A percentile compares a stretch with the other conserved stretches of the same genome.
Conservation (phyloP, 1,284 basidiomycete species). For the Ganoderma lucidum region DNA sequence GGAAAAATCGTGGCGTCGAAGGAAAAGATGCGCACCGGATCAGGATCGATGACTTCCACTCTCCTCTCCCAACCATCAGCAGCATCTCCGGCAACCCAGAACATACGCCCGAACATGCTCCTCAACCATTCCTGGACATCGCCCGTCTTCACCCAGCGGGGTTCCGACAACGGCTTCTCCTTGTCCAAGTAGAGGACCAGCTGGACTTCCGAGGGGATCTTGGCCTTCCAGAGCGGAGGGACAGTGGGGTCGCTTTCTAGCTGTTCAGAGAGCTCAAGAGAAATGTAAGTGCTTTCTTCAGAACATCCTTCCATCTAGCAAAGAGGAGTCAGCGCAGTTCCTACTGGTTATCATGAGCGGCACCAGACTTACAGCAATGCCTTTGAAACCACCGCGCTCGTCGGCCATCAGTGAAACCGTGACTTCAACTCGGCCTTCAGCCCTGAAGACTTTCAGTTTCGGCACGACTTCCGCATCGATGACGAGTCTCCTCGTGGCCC, state of each 20-base stretch:
- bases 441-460: conserved; percentile 81
- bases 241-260: conserved; percentile 59
- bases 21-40: conserved; percentile 73
- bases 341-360: conserved; percentile 11
- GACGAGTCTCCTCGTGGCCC: conserved; percentile 85
- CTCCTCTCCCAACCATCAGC: conserved; percentile 92
- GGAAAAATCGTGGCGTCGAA: conserved; percentile 20
- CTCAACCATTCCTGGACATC: conserved; percentile 93
- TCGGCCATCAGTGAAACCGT: conserved; percentile 65
- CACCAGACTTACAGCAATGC: conserved; percentile 69
- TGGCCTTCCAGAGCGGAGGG: conserved; percentile 68
- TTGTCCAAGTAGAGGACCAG: conserved; percentile 83
- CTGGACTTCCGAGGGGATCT: conserved; percentile 59
- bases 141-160: conserved; percentile 95
- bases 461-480: conserved; percentile 91
- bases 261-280: conserved; percentile 58
- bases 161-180: conserved; percentile 88
- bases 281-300: conserved; percentile 71
- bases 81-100: conserved; percentile 77
- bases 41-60: conserved; percentile 91
- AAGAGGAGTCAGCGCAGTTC: conserved; percentile 24
- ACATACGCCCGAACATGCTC: conserved; percentile 86
- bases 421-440: conserved; percentile 89
- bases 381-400: conserved; percentile 67
- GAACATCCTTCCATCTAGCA: conserved; percentile 79